Base-by-base conservation (phyloP, 805 yeast species). In the Lipomyces chichibuensis region DNA sequence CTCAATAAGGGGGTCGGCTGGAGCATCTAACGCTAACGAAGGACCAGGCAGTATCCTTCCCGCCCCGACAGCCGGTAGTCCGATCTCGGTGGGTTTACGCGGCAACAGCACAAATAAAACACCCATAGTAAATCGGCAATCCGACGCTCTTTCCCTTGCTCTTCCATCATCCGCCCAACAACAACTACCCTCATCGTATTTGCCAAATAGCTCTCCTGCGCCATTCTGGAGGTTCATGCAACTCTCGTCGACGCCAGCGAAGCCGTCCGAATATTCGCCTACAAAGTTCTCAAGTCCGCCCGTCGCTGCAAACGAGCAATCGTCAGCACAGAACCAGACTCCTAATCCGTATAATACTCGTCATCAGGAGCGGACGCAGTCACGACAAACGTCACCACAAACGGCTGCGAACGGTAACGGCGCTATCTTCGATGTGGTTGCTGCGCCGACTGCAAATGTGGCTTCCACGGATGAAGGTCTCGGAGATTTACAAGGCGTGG, bases 161-260 rank as follows among this genome's bases (percentile, higher is more conserved):
- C 80, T 80, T 32, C 80, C 80, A 9, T 74, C 80, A 4, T 74
- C 80, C 1, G 75, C 76, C 8, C 78, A 74, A 63, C 77, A 72
- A 66, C 80, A 74, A 65, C 69, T 77, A 63, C 82, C 76, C 74
- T 80, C 79, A 75, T 80, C 77, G 77, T 80, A 79, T 85, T 78
- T 79, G 75, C 82, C 80, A 6, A 83, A 80, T 59, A 85, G 89
- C 37, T 91, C 97, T 1, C 98, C 98, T 1, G 97, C 97, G 8
- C 79, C 81, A 20, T 85, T 93, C 66, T 91, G 97, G 98, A 91
- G 90, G 75, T 88, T 91, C 79, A 91, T 93, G 74, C 97, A 92
- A 74, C 87, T 93, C 60, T 79, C 82, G 64, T 81, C 85, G 65
- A 33, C 71, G 25, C 71, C 72, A 67, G 74, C 43, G 64, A 70